Evolutionary conservation across 768 basidiomycete species (phyloP), one percentile per base, ranked within the genome.

Genomic region (Gautieria morchelliformis): DNA sequence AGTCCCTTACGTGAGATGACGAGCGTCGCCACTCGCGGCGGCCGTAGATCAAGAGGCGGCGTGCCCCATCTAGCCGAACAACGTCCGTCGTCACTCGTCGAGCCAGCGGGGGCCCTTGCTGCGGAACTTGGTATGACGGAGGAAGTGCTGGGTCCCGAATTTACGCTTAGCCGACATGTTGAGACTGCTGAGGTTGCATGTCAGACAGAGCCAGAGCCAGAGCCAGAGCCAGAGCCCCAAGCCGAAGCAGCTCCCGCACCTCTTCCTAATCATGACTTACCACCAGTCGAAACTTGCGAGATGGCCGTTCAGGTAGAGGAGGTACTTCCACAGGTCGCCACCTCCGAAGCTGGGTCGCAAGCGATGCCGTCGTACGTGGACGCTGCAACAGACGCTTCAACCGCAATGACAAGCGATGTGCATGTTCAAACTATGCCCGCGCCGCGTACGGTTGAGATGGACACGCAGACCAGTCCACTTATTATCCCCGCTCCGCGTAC

Each of bases 91-190:
- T 87, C 85, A 0, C 71, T 90, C 32, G 79, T 89, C 9, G 85
- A 81, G 41, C 79, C 82, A 17, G 86, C 88, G 0, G 86, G 85
- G 63, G 81, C 85, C 8, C 76, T 89, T 39, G 82, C 86, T 24
- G 76, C 80, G 41, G 87, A 87, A 64, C 70, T 70, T 44, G 66
- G 90, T 49, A 58, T 63, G 70, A 71, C 71, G 30, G 70, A 72
- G 52, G 71, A 70, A 59, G 75, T 77, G 58, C 71, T 72, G 11
- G 62, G 64, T 20, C 63, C 47, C 35, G 58, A 62, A 8, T 37
- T 57, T 8, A 40, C 40, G 22, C 33, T 50, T 22, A 55, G 24
- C n/a, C n/a, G n/a, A 42, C 45, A 57, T 5, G 59, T 66, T 48
- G 79, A 82, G 68, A 82, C 77, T 44, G 75, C 71, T 14, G 87